phyloP scores from a whole-genome alignment of 441 rosid genomes.

The Adansonia gregorii region DNA sequence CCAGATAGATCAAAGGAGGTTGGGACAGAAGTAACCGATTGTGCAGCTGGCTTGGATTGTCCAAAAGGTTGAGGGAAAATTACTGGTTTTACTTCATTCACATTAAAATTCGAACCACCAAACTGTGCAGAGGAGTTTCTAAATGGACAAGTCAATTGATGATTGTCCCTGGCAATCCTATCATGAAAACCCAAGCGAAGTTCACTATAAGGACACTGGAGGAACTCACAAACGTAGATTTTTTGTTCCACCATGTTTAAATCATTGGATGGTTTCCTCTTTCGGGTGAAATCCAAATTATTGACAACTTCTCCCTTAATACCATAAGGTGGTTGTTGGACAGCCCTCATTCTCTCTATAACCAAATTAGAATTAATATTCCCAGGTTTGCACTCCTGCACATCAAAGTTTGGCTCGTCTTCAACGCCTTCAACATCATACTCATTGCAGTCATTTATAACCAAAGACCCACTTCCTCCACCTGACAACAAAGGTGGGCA shows the following conservation, averaged over 20 bases:
- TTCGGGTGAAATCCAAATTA: slow-evolving; percentile 46
- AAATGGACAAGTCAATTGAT: slow-evolving; percentile 68
- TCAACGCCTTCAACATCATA: slow-evolving; percentile 91
- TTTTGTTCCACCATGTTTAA: slow-evolving; percentile 58
- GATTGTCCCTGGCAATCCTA: slow-evolving; percentile 77
- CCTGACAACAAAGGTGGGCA: slow-evolving; percentile 57
- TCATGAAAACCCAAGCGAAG: slow-evolving; percentile 62
- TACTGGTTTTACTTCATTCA: slow-evolving; percentile 65
- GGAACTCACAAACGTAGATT: slow-evolving; percentile 69
- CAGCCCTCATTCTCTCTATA: slow-evolving; percentile 44
- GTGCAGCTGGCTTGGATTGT: slow-evolving; percentile 46
- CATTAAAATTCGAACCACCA: slow-evolving; percentile 57
- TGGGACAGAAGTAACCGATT: slow-evolving; percentile 35
- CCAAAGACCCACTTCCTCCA: slow-evolving; percentile 61
- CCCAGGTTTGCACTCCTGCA: slow-evolving; percentile 59
- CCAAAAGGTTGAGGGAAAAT: slow-evolving; percentile 50
- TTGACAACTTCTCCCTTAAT: slow-evolving; percentile 53
- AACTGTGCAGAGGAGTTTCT: slow-evolving; percentile 46
- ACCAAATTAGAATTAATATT: slow-evolving; percentile 45
- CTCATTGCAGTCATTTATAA: slow-evolving; percentile 67
- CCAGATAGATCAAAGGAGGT: slow-evolving; percentile 59
- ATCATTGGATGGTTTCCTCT: slow-evolving; percentile 67
- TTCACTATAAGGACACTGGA: slow-evolving; percentile 72
- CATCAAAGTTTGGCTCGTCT: slow-evolving; percentile 55
- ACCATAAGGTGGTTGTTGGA: slow-evolving; percentile 43